Evolutionary conservation across 768 basidiomycete species (phyloP), one percentile per base, ranked within the genome.

Genomic region (Pleurotus pulmonarius): DNA sequence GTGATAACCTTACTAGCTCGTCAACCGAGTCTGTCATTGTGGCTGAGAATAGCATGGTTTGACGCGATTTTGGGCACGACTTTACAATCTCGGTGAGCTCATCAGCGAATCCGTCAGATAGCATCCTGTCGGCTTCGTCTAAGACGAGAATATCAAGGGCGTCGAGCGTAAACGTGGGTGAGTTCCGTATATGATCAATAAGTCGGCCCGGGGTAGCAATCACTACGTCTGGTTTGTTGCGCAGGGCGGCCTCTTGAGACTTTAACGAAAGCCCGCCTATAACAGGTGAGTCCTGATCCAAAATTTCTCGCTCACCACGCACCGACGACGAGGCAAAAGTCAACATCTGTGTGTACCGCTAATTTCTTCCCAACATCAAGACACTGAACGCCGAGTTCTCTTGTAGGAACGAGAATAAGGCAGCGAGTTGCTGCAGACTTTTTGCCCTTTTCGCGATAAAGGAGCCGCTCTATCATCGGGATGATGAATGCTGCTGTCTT

Each of bases 11-110:
- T 56, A 98, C 90, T 47, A 99, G 82, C 65, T 94, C 88, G 63
- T 97, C 92, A 7, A 98, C 90, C 1, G 90, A 89, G 70, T 99
- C 97, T 3, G 95, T 98, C 90, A 98, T 98, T 1, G 97, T 99
- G 2, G 97, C 97, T 0, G 94, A 97, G 73, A 99, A 99, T 38
- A 99, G 79, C 94, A 99, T 96, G 3, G 97, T 98, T 69, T 98
- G 97, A 38, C 97, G 83, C 22, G 89, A 88, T 18, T 71, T 71
- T 1, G 94, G 94, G 67, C 94, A 97, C 15, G 90, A 83, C 64
- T 87, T 88, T 72, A 98, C 86, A 63, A 99, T 97, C 72, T 99
- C 97, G 15, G 83, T 76, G 34, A 99, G 77, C 69, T 98, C 97
- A 68, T 95, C 97, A 5, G 89, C 85, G 73, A 98, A 99, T 24